Base-by-base conservation (phyloP, 768 basidiomycete genomes). In the Xerocomus brunneocitrinus region DNA sequence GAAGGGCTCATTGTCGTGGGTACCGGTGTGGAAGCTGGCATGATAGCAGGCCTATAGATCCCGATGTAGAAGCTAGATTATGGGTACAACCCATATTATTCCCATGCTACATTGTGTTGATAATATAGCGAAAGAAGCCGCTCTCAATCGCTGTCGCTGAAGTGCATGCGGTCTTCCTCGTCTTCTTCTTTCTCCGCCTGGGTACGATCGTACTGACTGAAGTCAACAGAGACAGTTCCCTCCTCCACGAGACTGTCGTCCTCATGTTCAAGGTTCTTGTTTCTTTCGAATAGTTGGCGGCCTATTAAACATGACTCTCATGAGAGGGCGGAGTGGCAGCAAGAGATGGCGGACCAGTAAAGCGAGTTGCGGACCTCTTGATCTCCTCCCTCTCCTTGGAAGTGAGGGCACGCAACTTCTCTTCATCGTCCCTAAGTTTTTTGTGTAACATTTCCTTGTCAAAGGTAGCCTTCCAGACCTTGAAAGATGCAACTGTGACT, bases 241-340 rank as follows among this genome's bases (percentile, higher is more conserved):
- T 94, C 95, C 68, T 98, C 95, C 64, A 87, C 70, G 35, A 94
- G 75, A 13, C 71, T 78, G 58, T 90, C 89, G 50, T 98, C 95
- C 44, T 90, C 85, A 8, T 73, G 72, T 4, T 74, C 81, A 32
- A 94, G 76, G 60, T 81, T 81, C 52, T 74, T 81, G 65, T 91
- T 85, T 36, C 82, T 81, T 71, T 95, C 92, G 70, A 98, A 99
- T 42, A 98, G 73, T 72, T 97, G 93, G 24, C 92, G 85, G 27
- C 95, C 95, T 95, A 59, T 52, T n/a, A 49, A 41, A 10, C 10
- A 54, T 36, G 7, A 40, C 30, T 49, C 32, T 61, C 41, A 27
- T 50, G 34, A 58, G 53, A 55, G 28, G 2, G 13, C 12, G 52
- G 19, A 34, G 38, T 34, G 36, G 19, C 34, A 27, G 25, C 16